These are phyloP conservation scores for Penicillium sp. DNA, from an alignment of 2,329 filamentous ascomycete species.

Conservation along the genomic window DNA sequence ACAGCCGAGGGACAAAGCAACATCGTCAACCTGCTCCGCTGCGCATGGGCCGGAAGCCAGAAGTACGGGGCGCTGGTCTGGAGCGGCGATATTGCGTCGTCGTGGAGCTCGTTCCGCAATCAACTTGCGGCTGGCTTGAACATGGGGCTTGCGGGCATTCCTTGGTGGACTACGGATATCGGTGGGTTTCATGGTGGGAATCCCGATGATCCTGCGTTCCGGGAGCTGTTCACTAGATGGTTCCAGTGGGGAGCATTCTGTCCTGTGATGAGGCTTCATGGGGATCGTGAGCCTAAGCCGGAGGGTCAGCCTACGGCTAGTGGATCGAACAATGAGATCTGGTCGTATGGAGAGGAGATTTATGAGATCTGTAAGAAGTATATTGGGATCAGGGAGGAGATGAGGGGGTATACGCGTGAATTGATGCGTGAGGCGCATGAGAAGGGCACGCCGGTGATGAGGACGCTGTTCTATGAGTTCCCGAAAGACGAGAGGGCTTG, in stretches of 20 bases:
- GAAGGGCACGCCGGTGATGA: slow-evolving; percentile 62
- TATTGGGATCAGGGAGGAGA: slow-evolving; percentile 58
- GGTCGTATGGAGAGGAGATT: slow-evolving; percentile 64
- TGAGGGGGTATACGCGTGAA: slow-evolving; percentile 59
- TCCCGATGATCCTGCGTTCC: slow-evolving; percentile 56
- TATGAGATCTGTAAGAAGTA: slow-evolving; percentile 64
- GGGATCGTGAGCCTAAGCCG: slow-evolving; percentile 62
- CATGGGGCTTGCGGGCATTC: slow-evolving; percentile 65
- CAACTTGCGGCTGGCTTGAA: slow-evolving; percentile 66
- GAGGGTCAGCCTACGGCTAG: slow-evolving; percentile 29
- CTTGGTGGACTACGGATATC: slow-evolving; percentile 73
- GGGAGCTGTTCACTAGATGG: slow-evolving; percentile 67
- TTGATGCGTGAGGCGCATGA: slow-evolving; percentile 64
- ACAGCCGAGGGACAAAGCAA: slow-evolving; percentile 54
- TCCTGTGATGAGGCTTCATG: slow-evolving; percentile 68
- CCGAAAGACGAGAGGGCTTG: slow-evolving; percentile 57
- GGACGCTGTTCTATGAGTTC: slow-evolving; percentile 66
- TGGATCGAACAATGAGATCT: slow-evolving; percentile 55
- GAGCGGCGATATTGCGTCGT: slow-evolving; percentile 68
- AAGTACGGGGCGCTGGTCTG: slow-evolving; percentile 67
- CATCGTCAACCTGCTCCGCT: slow-evolving; percentile 62
- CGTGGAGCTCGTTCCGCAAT: slow-evolving; percentile 61
- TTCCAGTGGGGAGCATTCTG: slow-evolving; percentile 71
- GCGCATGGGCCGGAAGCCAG: slow-evolving; percentile 62
- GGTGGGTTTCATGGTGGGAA: slow-evolving; percentile 70